A percentile compares a stretch with the other conserved stretches of the same genome.
These are phyloP conservation scores for Crassisporium funariophilum DNA, from an alignment of 768 basidiomycete species.

Conservation along the genomic window DNA sequence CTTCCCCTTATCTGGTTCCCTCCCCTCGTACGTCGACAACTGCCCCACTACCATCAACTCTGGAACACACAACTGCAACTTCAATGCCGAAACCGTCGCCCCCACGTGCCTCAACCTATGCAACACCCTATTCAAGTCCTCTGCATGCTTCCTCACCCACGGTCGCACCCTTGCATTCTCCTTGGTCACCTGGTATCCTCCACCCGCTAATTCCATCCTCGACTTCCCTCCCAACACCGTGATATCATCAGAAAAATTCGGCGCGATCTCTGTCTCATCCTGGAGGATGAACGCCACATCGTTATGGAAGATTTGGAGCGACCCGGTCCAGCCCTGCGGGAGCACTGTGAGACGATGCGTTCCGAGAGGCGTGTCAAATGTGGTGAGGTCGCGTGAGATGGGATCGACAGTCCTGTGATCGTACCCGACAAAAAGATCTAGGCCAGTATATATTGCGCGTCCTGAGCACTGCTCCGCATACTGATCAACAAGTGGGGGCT, in stretches of 20 bases:
- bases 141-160: conserved; percentile 3
- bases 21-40: conserved; percentile 33
- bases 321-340: conserved; percentile 34
- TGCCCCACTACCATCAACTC: conserved; percentile 21
- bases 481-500: conserved; percentile 22
- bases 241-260: conserved; percentile 25
- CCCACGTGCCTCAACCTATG: conserved; percentile 28
- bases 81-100: conserved; percentile 31
- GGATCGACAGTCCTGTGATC: conserved; percentile 25
- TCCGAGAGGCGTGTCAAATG: conserved; percentile 28
- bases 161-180: neutral
- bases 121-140: conserved; percentile 9
- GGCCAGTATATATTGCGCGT: conserved; percentile 10
- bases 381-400: conserved; percentile 26
- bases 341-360: conserved; percentile 19
- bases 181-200: neutral
- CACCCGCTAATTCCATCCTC: conserved; percentile 11
- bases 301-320: conserved; percentile 32
- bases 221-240: conserved; percentile 20
- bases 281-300: conserved; percentile 32
- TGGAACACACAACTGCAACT: conserved; percentile 15
- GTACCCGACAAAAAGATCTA: conserved; percentile 30
- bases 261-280: conserved; percentile 23
- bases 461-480: conserved; percentile 23
- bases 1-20: conserved; percentile 19